Evolutionary conservation across 1,284 basidiomycete species (phyloP), one percentile per base, ranked within the genome.

Genomic region (Leucoagaricus sp.): DNA sequence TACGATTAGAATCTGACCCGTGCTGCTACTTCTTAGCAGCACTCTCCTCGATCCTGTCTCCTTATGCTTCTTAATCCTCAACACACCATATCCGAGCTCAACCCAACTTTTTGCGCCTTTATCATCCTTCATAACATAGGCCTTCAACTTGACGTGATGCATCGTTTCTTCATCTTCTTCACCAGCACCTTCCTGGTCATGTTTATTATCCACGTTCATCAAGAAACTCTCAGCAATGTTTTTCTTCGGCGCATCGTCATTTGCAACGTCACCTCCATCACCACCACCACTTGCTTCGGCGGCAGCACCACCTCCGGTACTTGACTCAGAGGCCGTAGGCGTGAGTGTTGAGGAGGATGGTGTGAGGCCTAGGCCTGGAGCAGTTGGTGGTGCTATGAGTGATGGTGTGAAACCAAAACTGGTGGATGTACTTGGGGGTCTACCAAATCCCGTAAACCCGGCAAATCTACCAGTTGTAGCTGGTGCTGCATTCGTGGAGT

Each of bases 151-250:
- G 52, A 82, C 74, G 50, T 80, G 76, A 67, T 86, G 76, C 17
- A 78, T 73, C 2, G 89, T 93, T 55, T 86, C 85, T 68, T 95
- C 93, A 42, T 87, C 79, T 69, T 95, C 89, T 72, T 94, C 93
- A 15, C 89, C 89, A 64, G 84, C 84, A n/a, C 89, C 89, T 62
- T 89, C 88, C 48, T 75, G 75, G 61, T 89, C 88, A 61, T 86
- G 82, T 26, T 72, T 72, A 33, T 74, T 76, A 23, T 71, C 71
- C 6, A 77, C 52, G 19, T 67, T 69, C 33, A 62, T 19, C 9
- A 53, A n/a, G 26, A 42, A 63, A 53, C 53, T 48, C 9, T 61
- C 59, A 10, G 48, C 58, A 13, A 62, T 60, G 3, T 62, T 58
- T 50, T 69, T 70, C 9, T 71, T 72, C 1, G 72, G 73, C n/a